Evolutionary conservation across 495 filamentous ascomycete genomes (phyloP).

Genomic region (Clohesyomyces aquaticus): DNA sequence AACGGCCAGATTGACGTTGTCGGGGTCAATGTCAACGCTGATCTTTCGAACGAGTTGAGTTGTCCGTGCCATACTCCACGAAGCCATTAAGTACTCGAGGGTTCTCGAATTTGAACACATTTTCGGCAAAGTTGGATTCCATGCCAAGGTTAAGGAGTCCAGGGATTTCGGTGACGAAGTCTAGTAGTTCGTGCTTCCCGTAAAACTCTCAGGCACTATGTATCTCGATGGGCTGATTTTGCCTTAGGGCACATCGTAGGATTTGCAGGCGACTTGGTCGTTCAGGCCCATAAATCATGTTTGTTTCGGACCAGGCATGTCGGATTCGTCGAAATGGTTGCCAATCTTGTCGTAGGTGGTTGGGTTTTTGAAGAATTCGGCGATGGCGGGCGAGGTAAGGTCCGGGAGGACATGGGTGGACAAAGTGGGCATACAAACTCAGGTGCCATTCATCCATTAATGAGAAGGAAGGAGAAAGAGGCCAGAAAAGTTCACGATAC

Average conservation of each 20-base stretch:
- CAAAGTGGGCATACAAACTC: background rate
- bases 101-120: background rate
- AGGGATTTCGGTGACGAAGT: background rate
- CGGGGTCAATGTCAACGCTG: background rate
- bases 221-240: background rate
- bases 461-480: no score
- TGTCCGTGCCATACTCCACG: background rate
- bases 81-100: background rate
- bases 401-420: background rate
- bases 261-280: background rate
- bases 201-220: background rate
- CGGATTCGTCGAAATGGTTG: background rate
- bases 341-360: background rate
- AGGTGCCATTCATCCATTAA: background rate
- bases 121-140: background rate
- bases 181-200: background rate
- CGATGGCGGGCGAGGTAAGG: background rate
- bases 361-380: background rate
- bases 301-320: background rate
- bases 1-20: background rate
- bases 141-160: background rate
- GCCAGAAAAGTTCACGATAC: background rate
- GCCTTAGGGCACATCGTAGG: background rate
- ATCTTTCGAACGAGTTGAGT: slow-evolving; percentile 12
- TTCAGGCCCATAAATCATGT: background rate